phyloP scores from a whole-genome alignment of 169 alveolate species.

The Eimeria sp. region DNA sequence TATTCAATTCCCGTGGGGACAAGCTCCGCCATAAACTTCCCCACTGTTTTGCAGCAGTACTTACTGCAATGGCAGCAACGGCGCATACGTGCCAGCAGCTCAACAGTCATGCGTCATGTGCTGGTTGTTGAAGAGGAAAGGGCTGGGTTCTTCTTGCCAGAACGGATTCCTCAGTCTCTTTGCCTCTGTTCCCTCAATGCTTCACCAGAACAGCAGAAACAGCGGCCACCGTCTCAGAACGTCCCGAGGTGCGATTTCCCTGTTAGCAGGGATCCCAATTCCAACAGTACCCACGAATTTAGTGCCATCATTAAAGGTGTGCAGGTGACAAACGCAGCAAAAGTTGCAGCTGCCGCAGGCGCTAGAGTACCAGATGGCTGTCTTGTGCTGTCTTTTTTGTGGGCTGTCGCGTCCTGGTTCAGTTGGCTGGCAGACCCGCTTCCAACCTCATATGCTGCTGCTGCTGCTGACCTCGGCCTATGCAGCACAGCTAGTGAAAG shows the following conservation, averaged over 20 bases:
- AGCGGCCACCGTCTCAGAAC: not conserved
- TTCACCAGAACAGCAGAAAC: slow-evolving; percentile 10
- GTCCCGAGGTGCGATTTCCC: not conserved
- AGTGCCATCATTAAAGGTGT: not conserved
- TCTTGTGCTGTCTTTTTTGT: not conserved
- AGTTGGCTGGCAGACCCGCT: slow-evolving; percentile 39
- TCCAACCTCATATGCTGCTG: slow-evolving; percentile 35
- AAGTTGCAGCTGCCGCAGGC: not conserved
- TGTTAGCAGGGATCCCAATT: not conserved
- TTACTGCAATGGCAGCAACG: slow-evolving; percentile 45
- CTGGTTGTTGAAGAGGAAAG: slow-evolving; percentile 36
- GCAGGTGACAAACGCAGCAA: not conserved
- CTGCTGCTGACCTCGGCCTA: slow-evolving; percentile 36
- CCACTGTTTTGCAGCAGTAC: not conserved
- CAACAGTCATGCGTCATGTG: slow-evolving; percentile 29
- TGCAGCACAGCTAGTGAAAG: slow-evolving; percentile 16
- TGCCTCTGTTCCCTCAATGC: not conserved
- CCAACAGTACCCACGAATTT: not conserved
- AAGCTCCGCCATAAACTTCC: not conserved
- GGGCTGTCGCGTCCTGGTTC: slow-evolving; percentile 49
- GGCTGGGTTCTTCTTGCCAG: slow-evolving; percentile 51
- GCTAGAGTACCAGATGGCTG: not conserved
- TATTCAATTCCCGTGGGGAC: not conserved
- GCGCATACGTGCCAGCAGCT: not conserved
- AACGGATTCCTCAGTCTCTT: slow-evolving; percentile 27